Evolutionary conservation across 1,284 basidiomycete genomes (phyloP), one percentile per base, ranked within the genome.

Genomic region (Moesziomyces antarcticus): DNA sequence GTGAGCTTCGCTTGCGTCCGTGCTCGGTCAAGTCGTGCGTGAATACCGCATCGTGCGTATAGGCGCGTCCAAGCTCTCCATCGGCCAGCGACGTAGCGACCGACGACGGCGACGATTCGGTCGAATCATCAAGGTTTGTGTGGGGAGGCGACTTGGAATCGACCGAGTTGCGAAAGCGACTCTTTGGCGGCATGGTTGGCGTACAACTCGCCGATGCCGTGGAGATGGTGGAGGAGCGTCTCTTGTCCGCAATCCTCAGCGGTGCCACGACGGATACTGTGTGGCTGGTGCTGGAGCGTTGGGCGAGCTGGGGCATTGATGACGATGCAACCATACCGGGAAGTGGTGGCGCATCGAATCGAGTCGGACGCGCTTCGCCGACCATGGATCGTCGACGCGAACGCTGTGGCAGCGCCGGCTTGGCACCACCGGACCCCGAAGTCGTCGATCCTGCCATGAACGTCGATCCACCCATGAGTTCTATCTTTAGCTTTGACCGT

Each of bases 311-410:
- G 10, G 24, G n/a, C 52, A 46, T 54, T 27, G 52, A 54, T 4
- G 20, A 9, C 20, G 43, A 46, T 5, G 52, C 20, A 9, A 37
- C 50, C 42, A 43, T 33, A 8, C 21, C 10, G 6, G 54, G 47
- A 0, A 56, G 27, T n/a, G 56, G 24, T 6, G 48, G 48, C 18
- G 41, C 41, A 9, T 35, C 41, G 47, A n/a, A 14, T 16, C 11
- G 35, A 6, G 10, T 37, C 35, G 48, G 46, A 21, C 47, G 55
- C 25, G 37, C 9, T n/a, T 37, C 55, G n/a, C 47, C 42, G 8
- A 57, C 30, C 9, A 50, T 22, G 6, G 45, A 49, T 37, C 55
- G 37, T 40, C 55, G 49, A 25, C 50, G 55, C n/a, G 48, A 57
- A 7, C 55, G 55, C 37, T 57, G 25, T 18, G 55, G 55, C 18